These are phyloP conservation scores for Chlorella sorokiniana DNA, from an alignment of 139 green algal species.

Conservation along the genomic window DNA sequence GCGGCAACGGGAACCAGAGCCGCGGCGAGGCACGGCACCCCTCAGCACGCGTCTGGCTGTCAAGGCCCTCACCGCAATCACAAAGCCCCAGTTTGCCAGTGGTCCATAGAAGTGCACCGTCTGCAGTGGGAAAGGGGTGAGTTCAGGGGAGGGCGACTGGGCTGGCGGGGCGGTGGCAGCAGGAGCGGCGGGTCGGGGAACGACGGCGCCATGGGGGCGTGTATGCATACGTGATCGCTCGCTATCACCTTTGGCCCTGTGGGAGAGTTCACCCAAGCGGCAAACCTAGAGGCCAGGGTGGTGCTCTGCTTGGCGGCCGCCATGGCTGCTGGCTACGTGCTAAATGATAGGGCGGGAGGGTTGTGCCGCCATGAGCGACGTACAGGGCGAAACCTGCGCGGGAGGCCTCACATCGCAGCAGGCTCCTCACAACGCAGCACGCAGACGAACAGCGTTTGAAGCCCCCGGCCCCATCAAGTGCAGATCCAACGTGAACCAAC, in stretches of 20 bases:
- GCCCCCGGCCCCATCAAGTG: no score
- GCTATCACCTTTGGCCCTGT: conserved; percentile 45
- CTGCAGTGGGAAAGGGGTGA: background rate
- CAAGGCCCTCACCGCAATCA: conserved; percentile 62
- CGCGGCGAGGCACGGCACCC: background rate
- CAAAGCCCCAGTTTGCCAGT: conserved; percentile 84
- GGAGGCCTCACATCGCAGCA: no score
- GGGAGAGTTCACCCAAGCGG: conserved; percentile 26
- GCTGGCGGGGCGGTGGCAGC: background rate
- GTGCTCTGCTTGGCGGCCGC: conserved; percentile 30
- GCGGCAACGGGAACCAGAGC: background rate
- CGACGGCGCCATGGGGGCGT: no score
- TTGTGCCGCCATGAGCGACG: no score
- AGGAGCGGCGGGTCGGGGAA: no score
- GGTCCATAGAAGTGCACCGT: conserved; percentile 59
- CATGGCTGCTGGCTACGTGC: background rate
- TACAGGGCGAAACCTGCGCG: no score
- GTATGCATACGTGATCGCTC: no score
- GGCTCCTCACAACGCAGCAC: no score
- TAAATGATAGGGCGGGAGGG: background rate
- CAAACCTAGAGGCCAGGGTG: conserved; percentile 17
- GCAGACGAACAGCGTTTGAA: no score
- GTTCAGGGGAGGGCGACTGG: background rate
- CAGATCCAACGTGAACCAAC: no score
- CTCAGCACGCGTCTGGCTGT: background rate